phyloP scores from a whole-genome alignment of 345 rosid species.

The Chamaenerion angustifolium region DNA sequence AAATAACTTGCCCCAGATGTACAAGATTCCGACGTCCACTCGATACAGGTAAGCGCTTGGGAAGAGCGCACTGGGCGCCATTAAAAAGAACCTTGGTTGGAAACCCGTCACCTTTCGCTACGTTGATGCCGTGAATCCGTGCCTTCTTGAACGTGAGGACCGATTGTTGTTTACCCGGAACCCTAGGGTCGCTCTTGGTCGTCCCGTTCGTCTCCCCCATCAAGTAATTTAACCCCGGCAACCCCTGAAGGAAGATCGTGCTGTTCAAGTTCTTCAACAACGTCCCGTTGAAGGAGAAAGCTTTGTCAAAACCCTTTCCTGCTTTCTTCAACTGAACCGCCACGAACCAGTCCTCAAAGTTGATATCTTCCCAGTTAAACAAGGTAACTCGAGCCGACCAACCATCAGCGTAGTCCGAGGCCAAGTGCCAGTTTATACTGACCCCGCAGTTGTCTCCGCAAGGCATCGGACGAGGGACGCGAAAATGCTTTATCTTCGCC shows the following conservation, averaged over 20 bases:
- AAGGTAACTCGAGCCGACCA: constrained; percentile 81
- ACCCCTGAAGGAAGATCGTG: constrained; percentile 60
- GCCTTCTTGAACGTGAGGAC: constrained; percentile 65
- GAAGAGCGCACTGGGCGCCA: constrained; percentile 91
- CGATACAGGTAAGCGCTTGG: constrained; percentile 32
- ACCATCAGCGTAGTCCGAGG: constrained; percentile 49
- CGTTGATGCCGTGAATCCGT: constrained; percentile 24
- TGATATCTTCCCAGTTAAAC: constrained; percentile 56
- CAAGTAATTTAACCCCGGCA: constrained; percentile 51
- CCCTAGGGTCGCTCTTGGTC: constrained; percentile 24
- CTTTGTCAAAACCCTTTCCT: constrained; percentile 45
- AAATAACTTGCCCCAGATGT: not conserved
- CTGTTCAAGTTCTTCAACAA: constrained; percentile 25
- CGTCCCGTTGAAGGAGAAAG: constrained; percentile 78
- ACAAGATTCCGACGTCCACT: constrained; percentile 9
- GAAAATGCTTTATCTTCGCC: constrained; percentile 46
- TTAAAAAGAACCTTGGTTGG: constrained; percentile 58
- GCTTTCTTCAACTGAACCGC: constrained; percentile 57
- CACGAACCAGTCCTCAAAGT: constrained; percentile 63
- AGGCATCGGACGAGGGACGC: constrained; percentile 46
- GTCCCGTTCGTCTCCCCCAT: constrained; percentile 47
- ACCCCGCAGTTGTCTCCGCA: constrained; percentile 90
- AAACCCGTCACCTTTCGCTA: constrained; percentile 56
- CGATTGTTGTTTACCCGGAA: constrained; percentile 94
- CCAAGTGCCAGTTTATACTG: constrained; percentile 79